Conservation (phyloP, 176 grass and related monocot species). For the Guadua angustifolia region DNA sequence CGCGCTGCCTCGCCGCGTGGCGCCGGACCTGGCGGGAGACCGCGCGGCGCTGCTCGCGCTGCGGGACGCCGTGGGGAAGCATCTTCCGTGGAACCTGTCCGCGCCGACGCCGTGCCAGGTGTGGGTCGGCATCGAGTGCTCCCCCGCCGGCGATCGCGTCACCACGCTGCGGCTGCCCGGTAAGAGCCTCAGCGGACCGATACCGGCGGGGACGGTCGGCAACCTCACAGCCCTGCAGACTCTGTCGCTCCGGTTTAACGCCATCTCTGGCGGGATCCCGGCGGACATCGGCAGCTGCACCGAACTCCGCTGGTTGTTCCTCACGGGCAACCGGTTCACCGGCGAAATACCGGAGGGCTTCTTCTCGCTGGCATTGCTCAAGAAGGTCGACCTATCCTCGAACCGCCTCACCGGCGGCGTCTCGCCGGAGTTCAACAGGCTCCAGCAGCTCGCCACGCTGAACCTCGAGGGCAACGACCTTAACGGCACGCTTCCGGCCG, state of each 20-base stretch:
- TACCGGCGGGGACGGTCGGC: constrained; percentile 63
- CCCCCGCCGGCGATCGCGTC: constrained; percentile 44
- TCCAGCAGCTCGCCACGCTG: constrained; percentile 45
- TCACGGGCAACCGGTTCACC: constrained; percentile 47
- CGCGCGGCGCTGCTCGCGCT: constrained; percentile 59
- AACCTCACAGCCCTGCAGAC: constrained; percentile 73
- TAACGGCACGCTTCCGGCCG: constrained; percentile 48
- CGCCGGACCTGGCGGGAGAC: constrained; percentile 51
- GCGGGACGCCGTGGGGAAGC: background rate
- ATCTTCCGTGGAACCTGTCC: constrained; percentile 50
- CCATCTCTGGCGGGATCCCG: constrained; percentile 60
- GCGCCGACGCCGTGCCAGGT: constrained; percentile 43
- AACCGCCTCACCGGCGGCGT: constrained; percentile 62
- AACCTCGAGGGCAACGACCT: constrained; percentile 60
- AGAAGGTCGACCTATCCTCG: constrained; percentile 45
- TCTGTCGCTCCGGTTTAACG: constrained; percentile 75
- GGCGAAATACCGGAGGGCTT: constrained; percentile 53
- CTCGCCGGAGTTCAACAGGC: constrained; percentile 48
- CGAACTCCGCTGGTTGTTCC: constrained; percentile 41
- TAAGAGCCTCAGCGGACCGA: constrained; percentile 31
- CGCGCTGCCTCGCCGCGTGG: constrained; percentile 2
- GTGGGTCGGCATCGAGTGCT: constrained; percentile 68
- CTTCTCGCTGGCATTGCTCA: constrained; percentile 67
- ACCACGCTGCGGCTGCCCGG: constrained; percentile 55
- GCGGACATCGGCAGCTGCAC: constrained; percentile 55